These are phyloP conservation scores for Colletotrichum sp. DNA, from an alignment of 2,329 filamentous ascomycete genomes.

Conservation along the genomic window DNA sequence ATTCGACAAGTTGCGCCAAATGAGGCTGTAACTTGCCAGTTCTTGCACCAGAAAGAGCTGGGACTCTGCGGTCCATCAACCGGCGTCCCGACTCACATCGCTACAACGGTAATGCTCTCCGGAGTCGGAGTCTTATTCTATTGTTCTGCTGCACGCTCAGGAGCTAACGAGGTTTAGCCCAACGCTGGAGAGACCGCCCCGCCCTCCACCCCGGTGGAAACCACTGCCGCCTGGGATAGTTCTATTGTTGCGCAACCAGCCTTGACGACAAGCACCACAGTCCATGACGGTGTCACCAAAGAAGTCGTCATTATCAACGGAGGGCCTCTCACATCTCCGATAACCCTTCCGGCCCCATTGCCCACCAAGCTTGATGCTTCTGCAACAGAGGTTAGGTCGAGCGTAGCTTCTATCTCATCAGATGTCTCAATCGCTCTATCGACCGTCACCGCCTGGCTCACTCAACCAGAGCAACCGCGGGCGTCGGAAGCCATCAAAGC, in stretches of 20 bases:
- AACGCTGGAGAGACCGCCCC: neutral
- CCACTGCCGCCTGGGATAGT: neutral
- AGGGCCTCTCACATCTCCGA: neutral
- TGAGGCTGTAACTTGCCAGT: neutral
- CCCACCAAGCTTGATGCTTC: neutral
- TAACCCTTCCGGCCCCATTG: neutral
- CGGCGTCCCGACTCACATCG: neutral
- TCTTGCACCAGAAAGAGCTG: neutral
- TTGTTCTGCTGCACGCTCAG: too few species aligned
- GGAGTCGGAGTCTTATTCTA: neutral
- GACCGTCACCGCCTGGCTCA: neutral
- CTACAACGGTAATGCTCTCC: neutral
- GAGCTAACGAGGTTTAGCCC: rapidly evolving
- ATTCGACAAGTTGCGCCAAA: neutral
- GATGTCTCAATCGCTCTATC: neutral
- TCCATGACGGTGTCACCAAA: neutral
- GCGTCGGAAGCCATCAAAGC: neutral
- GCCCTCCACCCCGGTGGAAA: neutral
- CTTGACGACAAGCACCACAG: neutral
- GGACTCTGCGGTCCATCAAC: neutral
- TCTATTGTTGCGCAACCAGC: neutral
- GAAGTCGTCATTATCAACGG: neutral
- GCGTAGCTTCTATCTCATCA: neutral
- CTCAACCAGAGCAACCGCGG: neutral
- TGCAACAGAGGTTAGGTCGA: rapidly evolving